A percentile compares a stretch with the other conserved stretches of the same genome.
Evolutionary conservation across 345 rosid genomes (phyloP).

Genomic region (Turnera subulata): DNA sequence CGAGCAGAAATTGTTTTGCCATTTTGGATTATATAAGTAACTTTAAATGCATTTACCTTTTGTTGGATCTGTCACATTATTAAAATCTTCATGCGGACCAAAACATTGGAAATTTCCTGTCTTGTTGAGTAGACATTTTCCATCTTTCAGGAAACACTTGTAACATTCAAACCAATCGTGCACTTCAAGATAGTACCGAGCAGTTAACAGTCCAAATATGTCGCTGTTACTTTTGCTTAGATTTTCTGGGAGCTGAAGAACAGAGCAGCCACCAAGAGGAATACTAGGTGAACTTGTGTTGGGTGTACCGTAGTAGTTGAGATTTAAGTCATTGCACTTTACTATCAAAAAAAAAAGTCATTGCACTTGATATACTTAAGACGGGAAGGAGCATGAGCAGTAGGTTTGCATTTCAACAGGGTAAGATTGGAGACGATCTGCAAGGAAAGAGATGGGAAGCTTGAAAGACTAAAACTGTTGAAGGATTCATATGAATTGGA

Average conservation of each 20-base stretch:
- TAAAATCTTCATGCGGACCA: not conserved
- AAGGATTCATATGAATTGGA: constrained; percentile 20
- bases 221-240: not conserved
- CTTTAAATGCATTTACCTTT: not conserved
- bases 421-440: not conserved
- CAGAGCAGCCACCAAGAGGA: constrained; percentile 25
- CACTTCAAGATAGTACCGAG: constrained; percentile 18
- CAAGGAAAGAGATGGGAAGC: constrained; percentile 12
- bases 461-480: constrained; percentile 20
- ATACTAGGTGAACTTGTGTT: too few species aligned
- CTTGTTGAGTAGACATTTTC: not conserved
- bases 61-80: not conserved
- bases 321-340: constrained; percentile 9
- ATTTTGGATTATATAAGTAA: not conserved
- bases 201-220: constrained; percentile 15
- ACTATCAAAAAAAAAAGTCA: too few species aligned
- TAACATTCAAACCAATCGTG: not conserved
- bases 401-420: constrained; percentile 24
- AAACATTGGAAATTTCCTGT: not conserved
- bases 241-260: constrained; percentile 15
- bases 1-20: not conserved
- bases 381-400: not conserved
- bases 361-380: not conserved
- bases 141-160: not conserved
- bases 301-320: constrained; percentile 2